Conservation (phyloP, 345 rosid genomes). For the Eucalyptus curtisii region DNA sequence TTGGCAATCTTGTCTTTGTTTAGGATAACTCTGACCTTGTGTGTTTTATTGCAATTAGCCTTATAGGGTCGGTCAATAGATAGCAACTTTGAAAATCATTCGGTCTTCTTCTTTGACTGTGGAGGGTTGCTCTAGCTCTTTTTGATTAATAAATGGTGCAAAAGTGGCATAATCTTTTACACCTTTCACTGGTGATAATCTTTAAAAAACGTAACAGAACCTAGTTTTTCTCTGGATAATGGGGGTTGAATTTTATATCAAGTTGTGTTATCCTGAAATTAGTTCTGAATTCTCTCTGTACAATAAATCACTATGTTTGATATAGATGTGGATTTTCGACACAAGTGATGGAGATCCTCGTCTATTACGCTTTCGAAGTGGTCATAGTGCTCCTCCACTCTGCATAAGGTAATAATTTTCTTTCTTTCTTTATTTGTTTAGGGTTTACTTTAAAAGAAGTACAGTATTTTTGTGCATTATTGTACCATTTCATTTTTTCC, state of each 20-base stretch:
- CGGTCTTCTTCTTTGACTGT: background rate
- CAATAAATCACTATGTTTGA: background rate
- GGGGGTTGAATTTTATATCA: background rate
- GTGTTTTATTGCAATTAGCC: background rate
- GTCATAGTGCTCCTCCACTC: constrained; percentile 96
- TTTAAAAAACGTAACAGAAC: background rate
- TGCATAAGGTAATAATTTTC: constrained; percentile 62
- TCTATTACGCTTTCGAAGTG: constrained; percentile 87
- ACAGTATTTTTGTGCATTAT: background rate
- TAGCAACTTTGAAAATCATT: background rate
- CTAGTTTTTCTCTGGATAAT: background rate
- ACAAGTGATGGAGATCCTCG: constrained; percentile 95
- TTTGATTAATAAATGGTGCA: background rate
- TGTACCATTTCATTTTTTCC: background rate
- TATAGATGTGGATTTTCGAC: constrained; percentile 96
- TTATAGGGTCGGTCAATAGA: background rate
- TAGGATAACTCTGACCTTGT: background rate
- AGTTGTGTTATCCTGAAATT: background rate
- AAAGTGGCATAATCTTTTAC: background rate
- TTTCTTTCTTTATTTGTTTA: background rate
- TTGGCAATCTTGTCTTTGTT: background rate
- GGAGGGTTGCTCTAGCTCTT: background rate
- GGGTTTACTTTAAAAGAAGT: background rate
- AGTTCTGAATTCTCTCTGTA: background rate
- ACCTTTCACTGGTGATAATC: background rate